Evolutionary conservation across 805 yeast genomes (phyloP).

Genomic region (Lipomyces anomalus): DNA sequence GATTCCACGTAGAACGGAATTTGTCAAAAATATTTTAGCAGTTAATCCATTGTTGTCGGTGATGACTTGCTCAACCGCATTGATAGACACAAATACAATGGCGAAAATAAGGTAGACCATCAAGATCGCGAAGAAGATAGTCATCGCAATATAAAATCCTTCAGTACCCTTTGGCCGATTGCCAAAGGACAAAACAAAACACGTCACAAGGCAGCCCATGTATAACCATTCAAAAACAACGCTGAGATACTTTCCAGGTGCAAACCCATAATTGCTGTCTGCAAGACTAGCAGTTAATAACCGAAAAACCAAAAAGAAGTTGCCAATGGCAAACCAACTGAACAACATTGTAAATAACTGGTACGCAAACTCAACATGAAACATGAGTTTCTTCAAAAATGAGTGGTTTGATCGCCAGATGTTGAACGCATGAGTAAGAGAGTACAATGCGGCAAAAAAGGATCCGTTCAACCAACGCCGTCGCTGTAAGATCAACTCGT

Average conservation of each 20-base stretch:
- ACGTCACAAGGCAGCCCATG: constrained; percentile 69
- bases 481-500: constrained; percentile 85
- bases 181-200: constrained; percentile 87
- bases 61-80: constrained; percentile 53
- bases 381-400: constrained; percentile 54
- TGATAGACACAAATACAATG: constrained; percentile 71
- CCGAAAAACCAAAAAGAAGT: constrained; percentile 83
- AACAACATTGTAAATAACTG: constrained; percentile 68
- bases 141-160: constrained; percentile 66
- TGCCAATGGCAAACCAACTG: constrained; percentile 89
- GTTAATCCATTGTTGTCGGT: constrained; percentile 36
- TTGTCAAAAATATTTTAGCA: constrained; percentile 46
- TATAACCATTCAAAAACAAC: constrained; percentile 82
- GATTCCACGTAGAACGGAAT: constrained; percentile 75
- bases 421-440: constrained; percentile 68
- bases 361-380: constrained; percentile 75
- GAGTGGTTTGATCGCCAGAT: constrained; percentile 76
- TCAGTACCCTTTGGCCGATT: constrained; percentile 90
- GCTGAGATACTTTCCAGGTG: constrained; percentile 70
- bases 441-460: constrained; percentile 86
- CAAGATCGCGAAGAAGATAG: constrained; percentile 72
- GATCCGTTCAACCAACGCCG: constrained; percentile 97
- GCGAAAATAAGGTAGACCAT: constrained; percentile 90
- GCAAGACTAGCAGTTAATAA: constrained; percentile 78
- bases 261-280: constrained; percentile 38